Evolutionary conservation across 1,284 basidiomycete genomes (phyloP), one percentile per base, ranked within the genome.

Genomic region (Vanrija pseudolonga): DNA sequence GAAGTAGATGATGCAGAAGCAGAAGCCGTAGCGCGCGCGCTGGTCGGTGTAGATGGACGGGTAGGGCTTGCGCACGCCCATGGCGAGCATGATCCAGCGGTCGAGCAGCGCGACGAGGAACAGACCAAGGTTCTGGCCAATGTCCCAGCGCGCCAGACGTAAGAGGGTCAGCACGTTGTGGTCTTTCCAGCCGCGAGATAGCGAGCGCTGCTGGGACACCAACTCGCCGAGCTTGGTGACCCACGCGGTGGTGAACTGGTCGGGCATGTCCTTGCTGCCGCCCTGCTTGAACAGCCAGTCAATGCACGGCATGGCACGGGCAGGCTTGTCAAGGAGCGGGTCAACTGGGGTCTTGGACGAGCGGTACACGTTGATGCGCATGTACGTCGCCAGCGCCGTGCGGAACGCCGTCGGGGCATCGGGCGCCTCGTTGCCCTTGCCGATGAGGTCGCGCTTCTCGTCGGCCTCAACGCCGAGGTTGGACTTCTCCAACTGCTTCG

Each of bases 1-100:
- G 32, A 52, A 56, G 50, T 56, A 56, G 47, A 49, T 36, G 24
- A 56, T 47, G 53, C 58, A 50, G 28, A 57, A 37, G 51, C 54
- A 43, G 57, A 64, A 23, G 54, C 56, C 15, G 40, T 47, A 47
- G 47, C 56, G 51, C 9, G 50, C 48, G 12, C 53, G 47, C 17
- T 17, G 17, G 43, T 54, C 53, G n/a, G 28, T 17, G 47, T 54
- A 54, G 42, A 54, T 40, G 19, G 36, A 44, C 6, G 40, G 55
- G 28, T 52, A 52, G 2, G 50, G 49, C 47, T 49, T 32, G 32
- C 50, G 46, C 5, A 36, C 46, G 41, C 37, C 20, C 50, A 56
- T 56, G 51, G 45, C 44, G 32, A 56, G 42, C 42, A 49, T 41
- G 46, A 56, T 36, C 55, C 55, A 56, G 22, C 51, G 50, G 47